phyloP scores from a whole-genome alignment of 805 yeast species.

The Starmera quercuum region DNA sequence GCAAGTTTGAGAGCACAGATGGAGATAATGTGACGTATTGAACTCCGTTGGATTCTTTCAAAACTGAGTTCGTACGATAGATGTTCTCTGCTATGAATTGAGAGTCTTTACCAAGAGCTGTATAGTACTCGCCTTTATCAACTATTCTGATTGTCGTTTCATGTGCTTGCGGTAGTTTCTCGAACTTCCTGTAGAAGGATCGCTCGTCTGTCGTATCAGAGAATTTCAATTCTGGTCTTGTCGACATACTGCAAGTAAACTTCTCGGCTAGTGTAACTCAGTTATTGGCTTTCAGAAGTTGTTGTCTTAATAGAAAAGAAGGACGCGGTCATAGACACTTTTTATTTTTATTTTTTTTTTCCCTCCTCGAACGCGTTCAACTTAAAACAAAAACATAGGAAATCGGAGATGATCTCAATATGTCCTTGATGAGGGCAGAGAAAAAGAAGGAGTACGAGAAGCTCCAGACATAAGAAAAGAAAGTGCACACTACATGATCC shows the following conservation, averaged over 20 bases:
- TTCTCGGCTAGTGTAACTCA: too few relatives aligned
- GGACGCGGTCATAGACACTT: background rate
- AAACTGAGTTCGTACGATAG: conserved; percentile 75
- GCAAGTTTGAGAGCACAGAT: conserved; percentile 59
- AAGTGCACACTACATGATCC: too few relatives aligned
- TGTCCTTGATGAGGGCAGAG: too few relatives aligned
- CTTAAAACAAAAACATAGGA: too few relatives aligned
- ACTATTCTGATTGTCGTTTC: conserved; percentile 57
- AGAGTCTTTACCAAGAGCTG: conserved; percentile 72
- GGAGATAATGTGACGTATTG: conserved; percentile 72
- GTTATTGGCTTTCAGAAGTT: too few relatives aligned
- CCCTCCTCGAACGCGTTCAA: too few relatives aligned
- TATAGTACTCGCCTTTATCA: conserved; percentile 77
- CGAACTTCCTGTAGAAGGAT: conserved; percentile 39
- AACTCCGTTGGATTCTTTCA: conserved; percentile 50
- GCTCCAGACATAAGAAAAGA: too few relatives aligned
- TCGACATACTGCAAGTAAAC: conserved; percentile 10
- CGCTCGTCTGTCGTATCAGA: conserved; percentile 43
- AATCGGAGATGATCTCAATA: too few relatives aligned
- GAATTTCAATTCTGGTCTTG: conserved; percentile 52
- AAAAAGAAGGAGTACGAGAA: too few relatives aligned
- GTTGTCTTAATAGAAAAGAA: background rate
- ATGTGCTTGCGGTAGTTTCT: conserved; percentile 39
- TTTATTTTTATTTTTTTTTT: background rate
- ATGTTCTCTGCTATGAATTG: conserved; percentile 73